Percentiles rank a stretch among this genome's conserved stretches.
phyloP scores from a whole-genome alignment of 768 basidiomycete genomes.

The Lactarius tabidus region DNA sequence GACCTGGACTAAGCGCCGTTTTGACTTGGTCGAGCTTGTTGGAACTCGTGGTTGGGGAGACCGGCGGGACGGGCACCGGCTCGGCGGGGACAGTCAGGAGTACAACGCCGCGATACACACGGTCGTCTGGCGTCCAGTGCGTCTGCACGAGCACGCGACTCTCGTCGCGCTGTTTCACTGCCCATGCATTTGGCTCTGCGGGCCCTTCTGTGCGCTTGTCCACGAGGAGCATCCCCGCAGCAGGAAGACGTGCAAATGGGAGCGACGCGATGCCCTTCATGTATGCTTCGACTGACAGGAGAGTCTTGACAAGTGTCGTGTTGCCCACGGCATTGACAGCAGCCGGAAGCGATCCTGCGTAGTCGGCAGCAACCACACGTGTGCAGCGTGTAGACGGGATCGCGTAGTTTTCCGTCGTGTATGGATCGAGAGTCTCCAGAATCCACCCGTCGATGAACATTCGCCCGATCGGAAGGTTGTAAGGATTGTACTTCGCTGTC shows the following conservation, averaged over 20 bases:
- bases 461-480: constrained; percentile 68
- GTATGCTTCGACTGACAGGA: constrained; percentile 70
- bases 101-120: constrained; percentile 49
- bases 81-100: constrained; percentile 38
- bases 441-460: constrained; percentile 93
- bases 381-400: constrained; percentile 92
- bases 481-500: constrained; percentile 69
- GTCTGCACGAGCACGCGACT: constrained; percentile 52
- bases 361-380: constrained; percentile 80
- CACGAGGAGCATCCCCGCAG: constrained; percentile 54
- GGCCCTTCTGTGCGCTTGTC: constrained; percentile 50
- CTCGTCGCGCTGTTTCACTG: constrained; percentile 55
- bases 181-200: constrained; percentile 47
- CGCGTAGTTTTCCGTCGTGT: constrained; percentile 87
- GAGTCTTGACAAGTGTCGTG: constrained; percentile 62
- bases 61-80: constrained; percentile 21
- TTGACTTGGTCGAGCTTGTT: constrained; percentile 11
- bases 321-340: constrained; percentile 87
- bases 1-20: not conserved
- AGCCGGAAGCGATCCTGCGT: constrained; percentile 77
- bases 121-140: constrained; percentile 47
- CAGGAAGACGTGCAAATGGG: constrained; percentile 67
- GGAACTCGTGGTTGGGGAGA: constrained; percentile 9
- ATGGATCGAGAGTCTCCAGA: constrained; percentile 93
- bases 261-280: constrained; percentile 62